phyloP scores from a whole-genome alignment of 176 grass and related monocot genomes.

The Elymus sibiricus region DNA sequence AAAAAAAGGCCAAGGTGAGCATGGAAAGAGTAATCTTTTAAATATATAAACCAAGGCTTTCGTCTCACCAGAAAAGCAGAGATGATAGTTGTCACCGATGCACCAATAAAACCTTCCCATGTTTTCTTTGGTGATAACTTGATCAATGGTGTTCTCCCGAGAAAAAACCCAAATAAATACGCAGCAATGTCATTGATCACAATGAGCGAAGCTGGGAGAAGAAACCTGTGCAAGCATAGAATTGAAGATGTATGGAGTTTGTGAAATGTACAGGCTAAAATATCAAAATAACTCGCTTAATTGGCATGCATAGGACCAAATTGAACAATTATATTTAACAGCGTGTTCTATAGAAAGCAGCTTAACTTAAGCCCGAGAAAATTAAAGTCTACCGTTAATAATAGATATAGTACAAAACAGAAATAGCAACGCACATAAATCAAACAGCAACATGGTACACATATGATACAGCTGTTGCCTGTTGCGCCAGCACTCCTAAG shows the following conservation, averaged over 20 bases:
- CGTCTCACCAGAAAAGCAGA: conserved; percentile 90
- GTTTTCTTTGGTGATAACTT: conserved; percentile 99
- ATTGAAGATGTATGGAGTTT: conserved; percentile 19
- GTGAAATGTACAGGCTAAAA: neutral
- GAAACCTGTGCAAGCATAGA: conserved; percentile 70
- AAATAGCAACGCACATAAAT: neutral
- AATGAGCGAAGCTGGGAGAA: conserved; percentile 95
- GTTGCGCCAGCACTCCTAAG: neutral
- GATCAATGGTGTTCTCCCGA: conserved; percentile 95
- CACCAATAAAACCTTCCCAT: conserved; percentile 99
- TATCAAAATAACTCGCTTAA: neutral
- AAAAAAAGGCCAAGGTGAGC: neutral
- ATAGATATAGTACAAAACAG: neutral
- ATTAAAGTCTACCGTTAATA: neutral
- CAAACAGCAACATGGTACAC: neutral
- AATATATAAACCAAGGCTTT: conserved; percentile 15
- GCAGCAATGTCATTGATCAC: conserved; percentile 95
- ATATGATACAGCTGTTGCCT: neutral
- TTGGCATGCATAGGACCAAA: conserved; percentile 10
- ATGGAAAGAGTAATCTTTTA: neutral
- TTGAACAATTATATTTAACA: neutral
- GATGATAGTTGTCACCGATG: conserved; percentile 89
- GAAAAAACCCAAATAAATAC: conserved; percentile 98
- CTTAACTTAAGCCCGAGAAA: neutral
- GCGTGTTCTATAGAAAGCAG: neutral